Percentiles rank a stretch among this genome's conserved stretches.
phyloP scores from a whole-genome alignment of 1,139 yeast species.

The Yamadazyma songkhlaensis region DNA sequence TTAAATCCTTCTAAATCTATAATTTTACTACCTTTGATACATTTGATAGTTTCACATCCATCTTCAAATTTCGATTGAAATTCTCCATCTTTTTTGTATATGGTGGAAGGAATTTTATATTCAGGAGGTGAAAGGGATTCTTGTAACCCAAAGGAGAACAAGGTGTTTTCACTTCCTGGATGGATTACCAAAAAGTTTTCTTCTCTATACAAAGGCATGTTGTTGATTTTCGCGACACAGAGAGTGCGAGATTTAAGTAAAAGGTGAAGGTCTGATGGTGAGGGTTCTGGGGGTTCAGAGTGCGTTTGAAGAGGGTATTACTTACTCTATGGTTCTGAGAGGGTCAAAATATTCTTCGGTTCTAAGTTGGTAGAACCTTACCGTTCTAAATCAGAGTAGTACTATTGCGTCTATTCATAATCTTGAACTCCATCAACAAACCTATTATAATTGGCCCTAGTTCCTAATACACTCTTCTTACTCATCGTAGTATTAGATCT shows the following conservation, averaged over 20 bases:
- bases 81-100: conserved; percentile 45
- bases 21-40: conserved; percentile 63
- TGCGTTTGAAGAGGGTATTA: no score
- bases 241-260: no score
- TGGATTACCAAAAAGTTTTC: conserved; percentile 64
- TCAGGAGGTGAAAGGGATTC: conserved; percentile 80
- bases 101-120: conserved; percentile 70
- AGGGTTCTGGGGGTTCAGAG: no score
- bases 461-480: conserved; percentile 38
- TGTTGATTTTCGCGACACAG: conserved; percentile 1
- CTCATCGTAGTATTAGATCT: conserved; percentile 34
- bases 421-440: conserved; percentile 30
- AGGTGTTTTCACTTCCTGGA: conserved; percentile 76
- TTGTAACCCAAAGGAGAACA: conserved; percentile 77
- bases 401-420: conserved; percentile 4
- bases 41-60: conserved; percentile 55
- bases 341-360: no score
- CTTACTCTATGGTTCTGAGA: no score
- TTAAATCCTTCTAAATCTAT: conserved; percentile 69
- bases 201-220: conserved; percentile 61
- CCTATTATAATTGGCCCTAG: conserved; percentile 37
- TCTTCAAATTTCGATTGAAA: conserved; percentile 32
- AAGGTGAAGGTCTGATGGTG: no score
- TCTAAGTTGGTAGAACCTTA: no score
- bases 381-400: no score